These are phyloP conservation scores for Tricholoma matsutake DNA, from an alignment of 768 basidiomycete genomes.

Conservation along the genomic window DNA sequence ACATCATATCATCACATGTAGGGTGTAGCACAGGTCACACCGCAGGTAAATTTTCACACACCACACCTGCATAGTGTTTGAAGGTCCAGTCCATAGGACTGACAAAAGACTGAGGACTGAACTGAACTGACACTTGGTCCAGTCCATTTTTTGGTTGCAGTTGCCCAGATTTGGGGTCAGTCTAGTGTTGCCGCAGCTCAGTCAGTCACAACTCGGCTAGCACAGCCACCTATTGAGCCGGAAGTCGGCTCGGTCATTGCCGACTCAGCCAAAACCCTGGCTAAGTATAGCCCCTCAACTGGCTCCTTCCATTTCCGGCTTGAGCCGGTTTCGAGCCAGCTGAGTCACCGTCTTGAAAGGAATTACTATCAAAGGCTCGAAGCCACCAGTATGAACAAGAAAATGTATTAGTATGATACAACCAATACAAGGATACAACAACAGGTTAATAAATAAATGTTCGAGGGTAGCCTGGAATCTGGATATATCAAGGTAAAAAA, in stretches of 20 bases:
- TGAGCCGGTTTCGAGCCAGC: neutral
- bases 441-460: neutral
- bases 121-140: too few relatives aligned
- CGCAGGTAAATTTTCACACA: too few relatives aligned
- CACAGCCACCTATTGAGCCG: neutral
- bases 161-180: too few relatives aligned
- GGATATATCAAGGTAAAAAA: neutral
- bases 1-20: too few relatives aligned
- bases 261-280: neutral
- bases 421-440: neutral
- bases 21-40: too few relatives aligned
- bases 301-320: neutral
- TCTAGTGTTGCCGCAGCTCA: too few relatives aligned
- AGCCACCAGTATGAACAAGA: neutral
- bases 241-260: neutral
- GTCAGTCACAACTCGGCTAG: neutral
- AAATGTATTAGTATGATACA: neutral
- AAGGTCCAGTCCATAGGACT: too few relatives aligned
- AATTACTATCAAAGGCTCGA: neutral
- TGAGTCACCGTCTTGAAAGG: neutral
- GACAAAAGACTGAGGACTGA: too few relatives aligned
- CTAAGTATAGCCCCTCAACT: neutral
- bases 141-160: too few relatives aligned
- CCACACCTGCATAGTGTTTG: too few relatives aligned
- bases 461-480: neutral